Evolutionary conservation across 257 asterid genomes (phyloP).

Genomic region (Haberlea rhodopensis): DNA sequence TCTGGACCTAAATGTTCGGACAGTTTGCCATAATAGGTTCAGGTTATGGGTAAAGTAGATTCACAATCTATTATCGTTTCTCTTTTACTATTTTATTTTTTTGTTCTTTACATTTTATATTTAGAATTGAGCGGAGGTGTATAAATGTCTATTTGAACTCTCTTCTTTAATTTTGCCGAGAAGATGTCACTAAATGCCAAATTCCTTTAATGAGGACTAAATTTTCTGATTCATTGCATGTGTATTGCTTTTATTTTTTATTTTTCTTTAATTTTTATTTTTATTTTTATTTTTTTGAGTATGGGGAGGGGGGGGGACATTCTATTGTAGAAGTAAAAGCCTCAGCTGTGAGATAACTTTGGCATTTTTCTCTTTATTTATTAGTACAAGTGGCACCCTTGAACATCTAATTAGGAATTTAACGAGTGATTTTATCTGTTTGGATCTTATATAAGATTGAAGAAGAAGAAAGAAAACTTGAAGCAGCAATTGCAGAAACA

Average conservation of each 20-base stretch:
- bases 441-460: conserved; percentile 60
- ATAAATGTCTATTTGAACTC: neutral
- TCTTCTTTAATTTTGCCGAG: no score
- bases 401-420: conserved; percentile 9
- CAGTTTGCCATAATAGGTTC: neutral
- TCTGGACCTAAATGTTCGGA: neutral
- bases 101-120: neutral
- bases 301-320: no score
- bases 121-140: neutral
- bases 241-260: no score
- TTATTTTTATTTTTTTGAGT: no score
- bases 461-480: conserved; percentile 94
- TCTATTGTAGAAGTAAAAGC: conserved; percentile 16
- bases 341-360: conserved; percentile 3
- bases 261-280: no score
- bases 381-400: conserved; percentile 22
- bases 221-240: no score
- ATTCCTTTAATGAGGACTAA: conserved; percentile 21
- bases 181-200: conserved; percentile 5
- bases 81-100: neutral
- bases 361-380: conserved; percentile 1
- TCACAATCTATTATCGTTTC: neutral
- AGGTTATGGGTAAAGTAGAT: neutral
- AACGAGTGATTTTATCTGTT: conserved; percentile 24
- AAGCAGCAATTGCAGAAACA: conserved; percentile 93